Evolutionary conservation across 495 filamentous ascomycete species (phyloP).

Genomic region (Talaromyces thailandensis): DNA sequence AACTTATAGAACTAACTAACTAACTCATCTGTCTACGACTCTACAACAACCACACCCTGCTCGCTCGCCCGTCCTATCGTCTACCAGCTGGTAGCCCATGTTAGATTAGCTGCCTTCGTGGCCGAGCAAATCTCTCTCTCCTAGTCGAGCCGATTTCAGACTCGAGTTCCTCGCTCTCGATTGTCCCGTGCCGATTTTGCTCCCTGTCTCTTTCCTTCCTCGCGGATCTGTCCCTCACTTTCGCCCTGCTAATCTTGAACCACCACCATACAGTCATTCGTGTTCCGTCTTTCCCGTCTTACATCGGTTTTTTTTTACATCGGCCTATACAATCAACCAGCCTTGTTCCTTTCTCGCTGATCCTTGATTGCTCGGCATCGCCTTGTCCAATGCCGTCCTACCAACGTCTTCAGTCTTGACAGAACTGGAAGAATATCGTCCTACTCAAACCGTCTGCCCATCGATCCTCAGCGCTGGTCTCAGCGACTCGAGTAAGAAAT

Average conservation of each 20-base stretch:
- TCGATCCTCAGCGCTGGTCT: slow-evolving; percentile 10
- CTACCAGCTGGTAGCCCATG: slow-evolving; percentile 2
- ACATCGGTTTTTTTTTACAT: too few species aligned
- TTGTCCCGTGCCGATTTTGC: background rate
- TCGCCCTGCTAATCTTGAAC: background rate
- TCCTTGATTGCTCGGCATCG: slow-evolving; percentile 3
- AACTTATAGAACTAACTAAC: background rate
- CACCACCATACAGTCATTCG: background rate
- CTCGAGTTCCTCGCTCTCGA: background rate
- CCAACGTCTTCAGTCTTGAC: slow-evolving; percentile 5
- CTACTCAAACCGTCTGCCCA: slow-evolving; percentile 8
- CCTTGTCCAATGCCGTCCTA: slow-evolving; percentile 6
- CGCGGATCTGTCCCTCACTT: background rate
- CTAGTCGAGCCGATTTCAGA: background rate
- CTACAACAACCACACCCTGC: background rate
- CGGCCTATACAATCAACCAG: background rate
- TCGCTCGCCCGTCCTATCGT: slow-evolving; percentile 4
- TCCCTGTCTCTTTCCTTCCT: background rate
- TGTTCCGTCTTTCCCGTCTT: background rate
- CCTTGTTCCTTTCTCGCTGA: slow-evolving; percentile 9
- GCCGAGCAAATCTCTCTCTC: background rate
- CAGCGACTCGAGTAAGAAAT: slow-evolving; percentile 19
- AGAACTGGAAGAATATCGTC: slow-evolving; percentile 11
- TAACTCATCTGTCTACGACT: slow-evolving; percentile 6
- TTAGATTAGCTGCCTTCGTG: background rate